These are phyloP conservation scores for Tetrahymena thermophila DNA, from an alignment of 73 alveolate species.

Conservation along the genomic window DNA sequence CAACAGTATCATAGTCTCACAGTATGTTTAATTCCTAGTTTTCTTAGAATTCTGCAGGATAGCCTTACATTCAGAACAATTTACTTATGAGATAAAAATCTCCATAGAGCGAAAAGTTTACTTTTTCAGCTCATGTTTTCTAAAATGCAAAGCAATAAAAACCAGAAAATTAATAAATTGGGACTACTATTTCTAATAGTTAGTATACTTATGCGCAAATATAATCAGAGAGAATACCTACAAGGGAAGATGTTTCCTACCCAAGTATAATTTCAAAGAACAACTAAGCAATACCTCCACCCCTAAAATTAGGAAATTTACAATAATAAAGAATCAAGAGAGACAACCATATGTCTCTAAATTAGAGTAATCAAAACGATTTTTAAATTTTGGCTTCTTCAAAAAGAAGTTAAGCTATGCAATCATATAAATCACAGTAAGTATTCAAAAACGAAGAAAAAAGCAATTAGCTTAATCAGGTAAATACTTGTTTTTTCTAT, in stretches of 20 bases:
- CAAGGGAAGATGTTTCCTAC: not conserved
- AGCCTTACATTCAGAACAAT: not conserved
- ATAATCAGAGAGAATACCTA: not conserved
- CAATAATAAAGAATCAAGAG: not conserved
- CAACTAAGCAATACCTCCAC: not conserved
- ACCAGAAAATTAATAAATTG: not conserved
- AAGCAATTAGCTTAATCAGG: not conserved
- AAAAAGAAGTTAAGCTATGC: not conserved
- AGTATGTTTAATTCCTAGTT: not conserved
- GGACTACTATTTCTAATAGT: not conserved
- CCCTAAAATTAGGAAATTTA: not conserved
- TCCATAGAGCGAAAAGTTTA: not conserved
- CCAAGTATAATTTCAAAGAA: not conserved
- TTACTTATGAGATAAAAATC: not conserved
- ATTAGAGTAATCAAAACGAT: not conserved
- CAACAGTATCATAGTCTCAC: not conserved
- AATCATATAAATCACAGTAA: not conserved
- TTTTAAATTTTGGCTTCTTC: not conserved
- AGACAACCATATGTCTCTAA: not conserved
- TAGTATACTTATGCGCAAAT: not conserved
- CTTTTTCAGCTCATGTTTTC: not conserved
- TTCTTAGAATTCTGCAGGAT: not conserved
- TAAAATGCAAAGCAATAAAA: too few species aligned
- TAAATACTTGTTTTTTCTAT: not conserved
- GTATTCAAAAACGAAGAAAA: not conserved